phyloP scores from a whole-genome alignment of 345 rosid species.

The Camelina neglecta region DNA sequence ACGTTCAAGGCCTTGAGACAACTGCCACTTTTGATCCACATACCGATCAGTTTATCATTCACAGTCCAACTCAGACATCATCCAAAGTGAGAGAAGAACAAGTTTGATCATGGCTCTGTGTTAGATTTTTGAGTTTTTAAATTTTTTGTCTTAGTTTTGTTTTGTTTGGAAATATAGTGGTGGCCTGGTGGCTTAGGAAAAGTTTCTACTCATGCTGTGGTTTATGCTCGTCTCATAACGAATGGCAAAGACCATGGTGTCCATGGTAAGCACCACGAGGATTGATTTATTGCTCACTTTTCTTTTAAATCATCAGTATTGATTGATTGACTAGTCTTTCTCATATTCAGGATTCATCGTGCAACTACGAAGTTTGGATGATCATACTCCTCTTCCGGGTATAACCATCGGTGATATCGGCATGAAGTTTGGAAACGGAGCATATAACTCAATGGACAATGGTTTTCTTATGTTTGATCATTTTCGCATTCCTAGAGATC shows the following conservation, averaged over 20 bases:
- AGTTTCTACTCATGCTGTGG: slow-evolving; percentile 85
- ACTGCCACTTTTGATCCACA: slow-evolving; percentile 87
- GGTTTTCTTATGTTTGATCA: slow-evolving; percentile 86
- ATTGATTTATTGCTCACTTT: too few species aligned
- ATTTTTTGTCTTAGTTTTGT: slow-evolving; percentile 4
- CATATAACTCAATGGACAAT: slow-evolving; percentile 90
- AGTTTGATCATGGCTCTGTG: neutral
- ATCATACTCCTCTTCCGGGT: slow-evolving; percentile 89
- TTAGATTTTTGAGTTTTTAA: neutral
- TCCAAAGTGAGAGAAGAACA: slow-evolving; percentile 62
- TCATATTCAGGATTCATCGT: slow-evolving; percentile 79
- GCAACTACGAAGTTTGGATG: slow-evolving; percentile 86
- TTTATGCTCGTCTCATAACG: slow-evolving; percentile 85
- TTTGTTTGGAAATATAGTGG: slow-evolving; percentile 62
- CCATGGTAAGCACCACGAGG: slow-evolving; percentile 58
- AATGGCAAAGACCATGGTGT: slow-evolving; percentile 80
- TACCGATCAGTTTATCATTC: slow-evolving; percentile 77
- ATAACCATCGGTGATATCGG: slow-evolving; percentile 90
- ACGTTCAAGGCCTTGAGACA: slow-evolving; percentile 97
- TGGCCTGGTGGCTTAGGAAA: slow-evolving; percentile 99
- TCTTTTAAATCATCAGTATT: neutral
- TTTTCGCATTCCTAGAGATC: slow-evolving; percentile 82
- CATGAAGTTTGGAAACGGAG: slow-evolving; percentile 82
- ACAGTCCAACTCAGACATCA: slow-evolving; percentile 92
- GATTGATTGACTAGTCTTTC: slow-evolving; percentile 29